These are phyloP conservation scores for Staphylotrichum longicolle DNA, from an alignment of 495 filamentous ascomycete genomes.

Conservation along the genomic window DNA sequence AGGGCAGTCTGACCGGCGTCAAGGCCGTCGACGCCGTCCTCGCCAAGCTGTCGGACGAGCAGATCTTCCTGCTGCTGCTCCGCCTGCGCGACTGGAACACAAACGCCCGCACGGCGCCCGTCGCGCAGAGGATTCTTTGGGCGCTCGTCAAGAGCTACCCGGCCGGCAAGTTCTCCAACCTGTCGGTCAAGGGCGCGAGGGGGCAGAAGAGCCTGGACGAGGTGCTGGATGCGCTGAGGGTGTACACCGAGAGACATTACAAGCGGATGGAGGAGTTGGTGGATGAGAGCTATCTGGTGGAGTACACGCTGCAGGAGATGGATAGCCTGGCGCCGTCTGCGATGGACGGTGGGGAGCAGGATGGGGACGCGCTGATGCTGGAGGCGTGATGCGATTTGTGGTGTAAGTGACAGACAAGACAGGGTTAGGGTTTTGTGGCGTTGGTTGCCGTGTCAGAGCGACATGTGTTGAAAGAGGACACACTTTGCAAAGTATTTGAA, in stretches of 20 bases:
- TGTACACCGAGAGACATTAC: constrained; percentile 91
- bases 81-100: constrained; percentile 94
- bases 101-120: constrained; percentile 78
- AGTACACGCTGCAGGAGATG: constrained; percentile 93
- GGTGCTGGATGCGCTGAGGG: constrained; percentile 74
- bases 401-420: not conserved
- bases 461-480: not conserved
- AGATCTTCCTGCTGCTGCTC: constrained; percentile 74
- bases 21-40: constrained; percentile 83
- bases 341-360: constrained; percentile 33
- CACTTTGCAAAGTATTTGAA: too few species aligned
- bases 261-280: constrained; percentile 78
- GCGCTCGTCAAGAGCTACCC: constrained; percentile 76
- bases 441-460: not conserved
- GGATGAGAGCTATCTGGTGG: constrained; percentile 93
- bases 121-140: constrained; percentile 83
- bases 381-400: constrained; percentile 25
- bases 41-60: constrained; percentile 70
- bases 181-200: constrained; percentile 60
- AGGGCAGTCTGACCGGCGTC: constrained; percentile 65
- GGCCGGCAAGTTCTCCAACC: constrained; percentile 59
- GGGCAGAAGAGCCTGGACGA: constrained; percentile 71
- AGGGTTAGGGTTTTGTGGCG: constrained; percentile 1
- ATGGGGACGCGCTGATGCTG: constrained; percentile 45
- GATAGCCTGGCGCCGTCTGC: constrained; percentile 60